phyloP scores from a whole-genome alignment of 208 protist species.

The Herpetomonas muscarum region DNA sequence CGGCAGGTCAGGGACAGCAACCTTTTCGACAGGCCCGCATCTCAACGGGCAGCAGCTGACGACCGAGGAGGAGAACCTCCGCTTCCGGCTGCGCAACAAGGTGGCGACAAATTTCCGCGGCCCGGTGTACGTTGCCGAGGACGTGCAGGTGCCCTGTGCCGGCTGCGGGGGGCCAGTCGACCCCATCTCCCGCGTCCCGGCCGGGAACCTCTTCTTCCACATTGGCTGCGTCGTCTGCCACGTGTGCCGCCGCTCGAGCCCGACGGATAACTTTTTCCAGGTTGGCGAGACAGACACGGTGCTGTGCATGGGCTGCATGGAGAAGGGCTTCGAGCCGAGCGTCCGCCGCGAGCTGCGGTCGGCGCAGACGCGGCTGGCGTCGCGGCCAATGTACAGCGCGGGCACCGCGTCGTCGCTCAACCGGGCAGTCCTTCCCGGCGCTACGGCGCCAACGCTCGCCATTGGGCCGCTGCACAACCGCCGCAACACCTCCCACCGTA shows the following conservation, averaged over 20 bases:
- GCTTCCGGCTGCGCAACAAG: slow-evolving; percentile 42
- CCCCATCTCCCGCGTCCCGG: slow-evolving; percentile 67
- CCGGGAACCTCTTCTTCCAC: slow-evolving; percentile 76
- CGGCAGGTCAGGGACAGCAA: not conserved
- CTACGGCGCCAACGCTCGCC: slow-evolving; percentile 46
- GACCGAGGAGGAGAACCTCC: slow-evolving; percentile 47
- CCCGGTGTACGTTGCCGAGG: slow-evolving; percentile 69
- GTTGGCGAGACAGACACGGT: slow-evolving; percentile 21
- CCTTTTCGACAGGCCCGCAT: slow-evolving; percentile 20
- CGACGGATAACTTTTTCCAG: slow-evolving; percentile 52
- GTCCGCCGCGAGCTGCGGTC: not conserved
- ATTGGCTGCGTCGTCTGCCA: slow-evolving; percentile 54
- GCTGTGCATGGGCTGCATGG: slow-evolving; percentile 28
- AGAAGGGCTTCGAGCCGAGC: not conserved
- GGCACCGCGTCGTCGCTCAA: slow-evolving; percentile 22
- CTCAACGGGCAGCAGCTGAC: slow-evolving; percentile 47
- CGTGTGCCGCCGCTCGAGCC: slow-evolving; percentile 41
- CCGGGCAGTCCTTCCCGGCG: slow-evolving; percentile 29
- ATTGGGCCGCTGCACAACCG: slow-evolving; percentile 38
- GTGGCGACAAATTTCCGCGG: slow-evolving; percentile 46
- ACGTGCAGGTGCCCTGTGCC: slow-evolving; percentile 57
- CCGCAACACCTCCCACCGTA: slow-evolving; percentile 45
- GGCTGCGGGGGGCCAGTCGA: slow-evolving; percentile 67
- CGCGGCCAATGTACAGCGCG: too few species aligned
- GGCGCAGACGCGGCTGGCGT: not conserved